Percentiles rank a stretch among this genome's conserved stretches.
phyloP scores from a whole-genome alignment of 2,329 filamentous ascomycete genomes.

The Diatrype stigma region DNA sequence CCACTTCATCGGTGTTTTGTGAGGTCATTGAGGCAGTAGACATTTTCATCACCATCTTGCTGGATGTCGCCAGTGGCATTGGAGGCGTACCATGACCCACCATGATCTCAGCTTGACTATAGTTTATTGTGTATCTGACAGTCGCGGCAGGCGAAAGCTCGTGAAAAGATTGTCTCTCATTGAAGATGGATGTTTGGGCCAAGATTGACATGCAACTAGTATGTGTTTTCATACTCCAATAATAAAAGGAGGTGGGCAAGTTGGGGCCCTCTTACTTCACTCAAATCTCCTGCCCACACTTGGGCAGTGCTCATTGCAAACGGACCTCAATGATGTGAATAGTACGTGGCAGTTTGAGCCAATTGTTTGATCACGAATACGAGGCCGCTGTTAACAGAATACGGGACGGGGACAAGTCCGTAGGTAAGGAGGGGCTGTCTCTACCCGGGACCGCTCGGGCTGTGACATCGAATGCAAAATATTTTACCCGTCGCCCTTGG shows the following conservation, averaged over 20 bases:
- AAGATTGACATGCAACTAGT: neutral
- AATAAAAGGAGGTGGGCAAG: too few relatives aligned
- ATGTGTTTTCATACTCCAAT: neutral
- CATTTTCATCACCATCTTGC: constrained; percentile 7
- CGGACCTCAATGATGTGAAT: neutral
- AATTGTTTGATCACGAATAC: neutral
- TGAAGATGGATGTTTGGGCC: neutral
- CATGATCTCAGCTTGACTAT: neutral
- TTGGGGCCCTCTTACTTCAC: too few relatives aligned
- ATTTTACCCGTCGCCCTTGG: too few relatives aligned
- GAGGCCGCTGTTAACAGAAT: neutral
- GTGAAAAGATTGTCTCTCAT: neutral
- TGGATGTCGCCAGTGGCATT: constrained; percentile 7
- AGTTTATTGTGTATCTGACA: neutral
- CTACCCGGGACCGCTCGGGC: too few relatives aligned
- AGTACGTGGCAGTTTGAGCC: neutral
- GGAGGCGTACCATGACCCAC: neutral
- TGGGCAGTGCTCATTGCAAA: neutral
- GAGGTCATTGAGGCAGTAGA: constrained; percentile 2
- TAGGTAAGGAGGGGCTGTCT: too few relatives aligned
- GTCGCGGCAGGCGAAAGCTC: neutral
- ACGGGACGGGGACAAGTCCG: neutral
- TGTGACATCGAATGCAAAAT: too few relatives aligned
- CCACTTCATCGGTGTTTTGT: neutral
- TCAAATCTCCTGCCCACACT: neutral